A percentile compares a stretch with the other conserved stretches of the same genome.
phyloP scores from a whole-genome alignment of 1,284 basidiomycete genomes.

The Cryptococcus neoformans region DNA sequence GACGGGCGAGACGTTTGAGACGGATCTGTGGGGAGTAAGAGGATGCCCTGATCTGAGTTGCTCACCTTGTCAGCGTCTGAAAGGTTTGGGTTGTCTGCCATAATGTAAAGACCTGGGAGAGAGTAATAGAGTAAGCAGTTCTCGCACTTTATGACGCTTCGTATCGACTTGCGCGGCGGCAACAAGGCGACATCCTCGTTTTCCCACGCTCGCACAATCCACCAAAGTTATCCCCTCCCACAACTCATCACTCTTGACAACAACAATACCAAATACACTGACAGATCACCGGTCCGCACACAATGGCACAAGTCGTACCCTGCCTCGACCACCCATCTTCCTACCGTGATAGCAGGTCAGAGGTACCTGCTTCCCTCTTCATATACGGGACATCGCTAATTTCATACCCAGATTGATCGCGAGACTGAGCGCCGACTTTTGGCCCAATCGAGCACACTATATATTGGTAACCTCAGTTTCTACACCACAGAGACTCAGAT shows the following conservation, averaged over 20 bases:
- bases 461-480: constrained; percentile 96
- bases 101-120: constrained; percentile 2
- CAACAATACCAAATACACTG: neutral
- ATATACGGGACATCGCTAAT: neutral
- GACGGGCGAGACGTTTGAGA: constrained; percentile 76
- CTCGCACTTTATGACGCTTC: neutral
- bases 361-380: constrained; percentile 48
- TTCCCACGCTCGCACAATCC: constrained; percentile 8
- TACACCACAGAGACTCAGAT: constrained; percentile 99
- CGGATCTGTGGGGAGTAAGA: constrained; percentile 61
- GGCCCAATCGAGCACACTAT: constrained; percentile 54
- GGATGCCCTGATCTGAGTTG: neutral
- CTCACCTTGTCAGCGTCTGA: constrained; percentile 46
- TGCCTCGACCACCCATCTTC: constrained; percentile 89
- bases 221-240: neutral
- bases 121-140: neutral
- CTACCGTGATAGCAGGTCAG: constrained; percentile 85
- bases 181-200: neutral
- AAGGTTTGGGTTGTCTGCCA: constrained; percentile 27
- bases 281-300: neutral
- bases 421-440: constrained; percentile 54
- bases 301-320: constrained; percentile 82
- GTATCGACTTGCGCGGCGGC: neutral
- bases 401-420: constrained; percentile 35
- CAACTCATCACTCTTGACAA: neutral